Percentiles rank a stretch among this genome's conserved stretches.
phyloP scores from a whole-genome alignment of 78 protist species.

The Neovahlkampfia damariscottae region DNA sequence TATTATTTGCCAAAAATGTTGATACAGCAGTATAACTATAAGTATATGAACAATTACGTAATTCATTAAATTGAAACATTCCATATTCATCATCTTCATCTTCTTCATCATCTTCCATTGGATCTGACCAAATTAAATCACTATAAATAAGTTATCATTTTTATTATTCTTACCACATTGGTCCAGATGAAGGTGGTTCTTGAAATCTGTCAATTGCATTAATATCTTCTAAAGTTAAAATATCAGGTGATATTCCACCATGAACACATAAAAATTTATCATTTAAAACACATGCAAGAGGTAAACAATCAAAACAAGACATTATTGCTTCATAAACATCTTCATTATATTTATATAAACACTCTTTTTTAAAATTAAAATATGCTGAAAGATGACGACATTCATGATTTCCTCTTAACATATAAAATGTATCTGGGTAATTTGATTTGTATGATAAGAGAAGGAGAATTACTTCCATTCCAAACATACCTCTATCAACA shows the following conservation, averaged over 20 bases:
- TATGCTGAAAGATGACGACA: slow-evolving; percentile 87
- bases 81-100: neutral
- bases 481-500: slow-evolving; percentile 90
- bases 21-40: slow-evolving; percentile 65
- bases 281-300: slow-evolving; percentile 85
- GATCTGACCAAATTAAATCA: slow-evolving; percentile 97
- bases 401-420: slow-evolving; percentile 96
- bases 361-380: slow-evolving; percentile 90
- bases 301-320: slow-evolving; percentile 78
- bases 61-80: slow-evolving; percentile 54
- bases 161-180: slow-evolving; percentile 55
- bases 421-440: slow-evolving; percentile 66
- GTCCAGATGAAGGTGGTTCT: slow-evolving; percentile 90
- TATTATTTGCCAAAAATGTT: slow-evolving; percentile 74
- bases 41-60: slow-evolving; percentile 84
- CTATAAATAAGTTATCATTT: too few species aligned
- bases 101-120: slow-evolving; percentile 68
- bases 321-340: slow-evolving; percentile 75
- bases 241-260: slow-evolving; percentile 94
- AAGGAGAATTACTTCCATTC: slow-evolving; percentile 51
- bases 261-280: slow-evolving; percentile 85
- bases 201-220: slow-evolving; percentile 73
- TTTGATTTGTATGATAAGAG: slow-evolving; percentile 66
- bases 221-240: slow-evolving; percentile 69
- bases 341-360: slow-evolving; percentile 67